These are phyloP conservation scores for Ogataea kodamae DNA, from an alignment of 805 yeast genomes.

Conservation along the genomic window DNA sequence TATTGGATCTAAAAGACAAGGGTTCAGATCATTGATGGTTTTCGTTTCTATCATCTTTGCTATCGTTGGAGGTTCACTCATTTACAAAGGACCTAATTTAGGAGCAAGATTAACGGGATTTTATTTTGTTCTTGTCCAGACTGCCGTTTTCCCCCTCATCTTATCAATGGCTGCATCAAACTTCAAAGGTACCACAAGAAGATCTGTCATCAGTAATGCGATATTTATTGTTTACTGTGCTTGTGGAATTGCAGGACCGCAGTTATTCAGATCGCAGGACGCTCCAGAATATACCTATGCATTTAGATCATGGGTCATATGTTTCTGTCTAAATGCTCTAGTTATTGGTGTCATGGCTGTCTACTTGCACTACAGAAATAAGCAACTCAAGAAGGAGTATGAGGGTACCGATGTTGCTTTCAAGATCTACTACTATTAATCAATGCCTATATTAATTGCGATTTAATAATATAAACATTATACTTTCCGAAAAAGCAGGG, in stretches of 20 bases:
- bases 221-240: slow-evolving; percentile 60
- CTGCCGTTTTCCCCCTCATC: slow-evolving; percentile 27
- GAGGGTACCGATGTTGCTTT: too few species aligned
- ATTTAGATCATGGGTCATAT: slow-evolving; percentile 50
- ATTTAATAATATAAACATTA: too few species aligned
- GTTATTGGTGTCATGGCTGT: slow-evolving; percentile 16
- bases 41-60: slow-evolving; percentile 22
- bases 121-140: slow-evolving; percentile 26
- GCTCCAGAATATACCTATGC: slow-evolving; percentile 59
- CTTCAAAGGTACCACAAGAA: slow-evolving; percentile 66
- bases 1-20: slow-evolving; percentile 25
- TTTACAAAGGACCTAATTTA: slow-evolving; percentile 26
- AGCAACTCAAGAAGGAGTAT: too few species aligned
- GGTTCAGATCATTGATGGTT: slow-evolving; percentile 34
- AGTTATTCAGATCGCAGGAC: slow-evolving; percentile 53
- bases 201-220: slow-evolving; percentile 50
- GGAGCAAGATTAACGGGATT: slow-evolving; percentile 33
- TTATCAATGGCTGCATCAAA: slow-evolving; percentile 33
- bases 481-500: not conserved
- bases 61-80: slow-evolving; percentile 29
- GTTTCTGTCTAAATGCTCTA: slow-evolving; percentile 33
- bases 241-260: slow-evolving; percentile 70
- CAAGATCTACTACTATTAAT: too few species aligned
- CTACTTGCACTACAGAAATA: slow-evolving; percentile 13
- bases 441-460: slow-evolving; percentile 22